Conservation (phyloP, 495 filamentous ascomycete species). For the Bombardia bombarda region DNA sequence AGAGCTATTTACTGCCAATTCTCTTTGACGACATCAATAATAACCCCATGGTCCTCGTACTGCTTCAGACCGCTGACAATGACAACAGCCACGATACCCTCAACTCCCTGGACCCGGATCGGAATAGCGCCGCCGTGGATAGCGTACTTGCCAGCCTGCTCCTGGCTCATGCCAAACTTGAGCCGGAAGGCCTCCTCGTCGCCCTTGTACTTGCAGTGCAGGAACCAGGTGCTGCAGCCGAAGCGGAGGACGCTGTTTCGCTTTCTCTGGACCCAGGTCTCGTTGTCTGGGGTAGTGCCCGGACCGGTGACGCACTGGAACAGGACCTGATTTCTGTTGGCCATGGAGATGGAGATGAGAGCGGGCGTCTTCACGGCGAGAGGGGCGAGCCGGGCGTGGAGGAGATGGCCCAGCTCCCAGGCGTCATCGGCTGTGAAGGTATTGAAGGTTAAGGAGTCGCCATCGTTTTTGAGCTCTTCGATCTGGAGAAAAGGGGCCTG, state of each 20-base stretch:
- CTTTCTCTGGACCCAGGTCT: constrained; percentile 56
- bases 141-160: constrained; percentile 53
- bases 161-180: constrained; percentile 12
- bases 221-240: constrained; percentile 57
- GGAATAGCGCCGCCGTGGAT: constrained; percentile 71
- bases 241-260: constrained; percentile 55
- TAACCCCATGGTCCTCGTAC: constrained; percentile 68
- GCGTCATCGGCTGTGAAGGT: constrained; percentile 60
- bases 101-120: constrained; percentile 58
- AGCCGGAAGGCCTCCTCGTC: constrained; percentile 36
- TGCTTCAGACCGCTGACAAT: constrained; percentile 71
- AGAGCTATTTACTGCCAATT: constrained; percentile 29
- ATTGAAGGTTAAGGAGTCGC: constrained; percentile 41
- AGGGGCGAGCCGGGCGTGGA: constrained; percentile 52
- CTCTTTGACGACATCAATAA: constrained; percentile 56
- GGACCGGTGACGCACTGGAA: constrained; percentile 39
- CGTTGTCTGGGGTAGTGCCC: constrained; percentile 55
- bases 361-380: constrained; percentile 41
- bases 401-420: constrained; percentile 55
- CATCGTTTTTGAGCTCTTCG: constrained; percentile 1
- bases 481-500: neutral
- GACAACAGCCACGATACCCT: constrained; percentile 63
- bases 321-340: constrained; percentile 44
- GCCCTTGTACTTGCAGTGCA: constrained; percentile 50
- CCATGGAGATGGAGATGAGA: constrained; percentile 58